A percentile compares a stretch with the other conserved stretches of the same genome.
These are phyloP conservation scores for Paraphoma sp. DNA, from an alignment of 2,329 filamentous ascomycete species.

Conservation along the genomic window DNA sequence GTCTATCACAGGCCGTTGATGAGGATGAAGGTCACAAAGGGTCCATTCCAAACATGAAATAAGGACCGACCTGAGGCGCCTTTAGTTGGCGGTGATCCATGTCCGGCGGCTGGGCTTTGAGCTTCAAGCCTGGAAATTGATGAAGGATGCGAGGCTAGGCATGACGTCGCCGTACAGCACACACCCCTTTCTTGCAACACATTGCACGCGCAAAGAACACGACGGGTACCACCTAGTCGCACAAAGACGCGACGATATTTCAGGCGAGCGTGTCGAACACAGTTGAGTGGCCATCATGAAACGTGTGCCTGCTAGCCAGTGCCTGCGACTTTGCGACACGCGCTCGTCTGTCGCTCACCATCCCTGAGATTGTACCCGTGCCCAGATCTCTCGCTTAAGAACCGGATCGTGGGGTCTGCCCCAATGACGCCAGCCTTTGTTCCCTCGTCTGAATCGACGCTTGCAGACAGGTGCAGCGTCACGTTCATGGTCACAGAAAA, in stretches of 20 bases:
- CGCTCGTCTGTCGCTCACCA: background rate
- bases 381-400: background rate
- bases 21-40: constrained; percentile 6
- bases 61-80: background rate
- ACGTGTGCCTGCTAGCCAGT: background rate
- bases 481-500: background rate
- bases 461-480: background rate
- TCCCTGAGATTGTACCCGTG: background rate
- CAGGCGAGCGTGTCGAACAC: background rate
- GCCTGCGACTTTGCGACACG: background rate
- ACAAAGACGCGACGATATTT: background rate
- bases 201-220: background rate
- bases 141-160: background rate
- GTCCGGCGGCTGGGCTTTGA: background rate
- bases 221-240: background rate
- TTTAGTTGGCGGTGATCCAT: background rate
- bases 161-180: background rate
- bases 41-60: background rate
- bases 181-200: background rate
- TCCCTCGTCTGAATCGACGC: background rate
- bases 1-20: constrained; percentile 1
- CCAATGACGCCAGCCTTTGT: background rate
- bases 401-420: background rate
- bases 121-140: background rate
- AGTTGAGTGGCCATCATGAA: constrained; percentile 1